Evolutionary conservation across 2,329 filamentous ascomycete species (phyloP).

Genomic region (Keithomyces neogunnii): DNA sequence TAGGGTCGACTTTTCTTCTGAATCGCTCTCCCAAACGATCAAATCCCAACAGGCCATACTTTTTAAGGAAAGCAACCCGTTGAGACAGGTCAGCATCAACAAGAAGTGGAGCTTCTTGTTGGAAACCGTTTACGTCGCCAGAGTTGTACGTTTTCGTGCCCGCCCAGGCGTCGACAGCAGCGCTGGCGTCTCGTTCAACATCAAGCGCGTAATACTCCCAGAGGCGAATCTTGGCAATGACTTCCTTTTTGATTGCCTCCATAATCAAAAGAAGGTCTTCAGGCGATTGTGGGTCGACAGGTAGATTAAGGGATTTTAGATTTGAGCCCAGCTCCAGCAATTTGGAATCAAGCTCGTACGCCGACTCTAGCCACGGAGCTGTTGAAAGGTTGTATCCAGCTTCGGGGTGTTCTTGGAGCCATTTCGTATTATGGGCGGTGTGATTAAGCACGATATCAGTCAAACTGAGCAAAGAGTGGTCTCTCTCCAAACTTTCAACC

Average conservation of each 20-base stretch:
- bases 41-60: constrained; percentile 61
- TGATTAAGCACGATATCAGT: constrained; percentile 98
- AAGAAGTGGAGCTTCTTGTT: constrained; percentile 36
- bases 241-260: constrained; percentile 72
- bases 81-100: constrained; percentile 36
- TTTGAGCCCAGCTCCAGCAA: constrained; percentile 69
- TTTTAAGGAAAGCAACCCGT: constrained; percentile 54
- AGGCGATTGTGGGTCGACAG: constrained; percentile 59
- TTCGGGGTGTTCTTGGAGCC: constrained; percentile 91
- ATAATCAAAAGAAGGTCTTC: constrained; percentile 76
- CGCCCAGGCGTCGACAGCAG: constrained; percentile 64
- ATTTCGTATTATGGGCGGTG: constrained; percentile 89
- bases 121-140: constrained; percentile 28
- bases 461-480: constrained; percentile 77
- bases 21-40: constrained; percentile 76
- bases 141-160: constrained; percentile 48
- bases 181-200: constrained; percentile 62
- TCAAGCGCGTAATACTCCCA: constrained; percentile 94
- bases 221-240: constrained; percentile 67
- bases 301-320: constrained; percentile 63
- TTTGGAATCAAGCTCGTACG: constrained; percentile 52
- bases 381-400: constrained; percentile 91
- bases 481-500: constrained; percentile 72
- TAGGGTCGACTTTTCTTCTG: constrained; percentile 61
- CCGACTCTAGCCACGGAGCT: constrained; percentile 67